Evolutionary conservation across 2,329 filamentous ascomycete genomes (phyloP).

Genomic region (Akanthomyces dipterigenus): DNA sequence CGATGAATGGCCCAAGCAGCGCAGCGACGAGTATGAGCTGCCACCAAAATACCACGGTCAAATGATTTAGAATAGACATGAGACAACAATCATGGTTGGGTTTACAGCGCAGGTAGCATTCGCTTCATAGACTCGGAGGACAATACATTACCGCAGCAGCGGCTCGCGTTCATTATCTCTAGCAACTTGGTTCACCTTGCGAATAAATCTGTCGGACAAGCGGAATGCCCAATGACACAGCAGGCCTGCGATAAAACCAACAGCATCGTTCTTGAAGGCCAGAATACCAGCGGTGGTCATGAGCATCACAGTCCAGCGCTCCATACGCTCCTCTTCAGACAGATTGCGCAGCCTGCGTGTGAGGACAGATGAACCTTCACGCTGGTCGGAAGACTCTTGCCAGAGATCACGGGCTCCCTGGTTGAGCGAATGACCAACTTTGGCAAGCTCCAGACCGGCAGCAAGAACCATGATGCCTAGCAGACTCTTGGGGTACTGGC

Average conservation of each 20-base stretch:
- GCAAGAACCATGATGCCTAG: slow-evolving; percentile 86
- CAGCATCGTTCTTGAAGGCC: slow-evolving; percentile 82
- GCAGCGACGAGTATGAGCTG: slow-evolving; percentile 5
- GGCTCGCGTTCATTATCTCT: slow-evolving; percentile 23
- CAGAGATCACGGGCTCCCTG: slow-evolving; percentile 57
- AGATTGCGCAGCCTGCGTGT: slow-evolving; percentile 44
- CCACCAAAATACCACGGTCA: background rate
- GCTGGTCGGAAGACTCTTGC: slow-evolving; percentile 43
- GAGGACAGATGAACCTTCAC: slow-evolving; percentile 21
- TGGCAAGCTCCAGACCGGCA: slow-evolving; percentile 79
- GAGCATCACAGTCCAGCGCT: slow-evolving; percentile 85
- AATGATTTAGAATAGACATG: background rate
- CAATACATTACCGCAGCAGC: slow-evolving; percentile 22
- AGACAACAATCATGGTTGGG: background rate
- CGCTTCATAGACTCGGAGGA: background rate
- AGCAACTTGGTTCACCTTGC: slow-evolving; percentile 25
- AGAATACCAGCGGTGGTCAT: slow-evolving; percentile 76
- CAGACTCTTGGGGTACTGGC: slow-evolving; percentile 66
- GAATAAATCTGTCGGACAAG: slow-evolving; percentile 35
- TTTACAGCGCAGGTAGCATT: background rate
- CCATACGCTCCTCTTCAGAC: slow-evolving; percentile 60
- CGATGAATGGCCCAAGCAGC: slow-evolving; percentile 14
- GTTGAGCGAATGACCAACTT: slow-evolving; percentile 78
- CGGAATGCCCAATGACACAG: slow-evolving; percentile 66
- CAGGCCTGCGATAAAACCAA: slow-evolving; percentile 79